Evolutionary conservation across 768 basidiomycete species (phyloP), one percentile per base, ranked within the genome.

Genomic region (Hypsizygus marmoreus): DNA sequence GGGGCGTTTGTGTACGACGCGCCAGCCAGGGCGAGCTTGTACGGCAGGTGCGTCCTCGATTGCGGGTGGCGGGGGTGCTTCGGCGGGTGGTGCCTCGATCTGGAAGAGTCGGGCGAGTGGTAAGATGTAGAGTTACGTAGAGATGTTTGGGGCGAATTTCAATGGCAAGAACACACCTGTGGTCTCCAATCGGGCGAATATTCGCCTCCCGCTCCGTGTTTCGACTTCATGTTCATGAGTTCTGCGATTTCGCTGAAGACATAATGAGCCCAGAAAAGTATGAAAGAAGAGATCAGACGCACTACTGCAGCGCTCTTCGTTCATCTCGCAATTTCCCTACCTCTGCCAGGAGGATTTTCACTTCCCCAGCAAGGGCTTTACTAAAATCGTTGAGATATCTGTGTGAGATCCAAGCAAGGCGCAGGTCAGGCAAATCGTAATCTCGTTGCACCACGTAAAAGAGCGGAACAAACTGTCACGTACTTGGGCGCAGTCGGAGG

Each of bases 301-400:
- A 91, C 90, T 80, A 81, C 72, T 91, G 87, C 17, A 91, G 70
- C 20, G 78, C 78, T 25, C 87, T 74, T 44, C 84, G 75, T 59
- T 91, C 84, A 57, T 91, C 86, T 31, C 87, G 76, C 30, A 93
- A 71, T 59, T 87, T 84, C 31, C 89, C 88, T 22, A 92, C 90
- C 61, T 93, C 90, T 19, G 72, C 77, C 17, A 93, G 72, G 17
- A 93, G 74, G 63, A 86, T 81, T 28, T 88, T 79, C 7, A 93
- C 87, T 69, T 93, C 91, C 11, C 73, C 69, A 4, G 91, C 87
- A 19, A 92, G 74, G 0, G 88, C 86, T 59, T 86, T 89, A 58
- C 85, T 91, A 64, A 92, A 91, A 53, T 92, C 88, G 54, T 89
- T 85, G 33, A 92, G 71, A 56, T 89, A 87, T 72, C 76, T 73